phyloP scores from a whole-genome alignment of 345 rosid genomes.

The Reutealis trisperma region DNA sequence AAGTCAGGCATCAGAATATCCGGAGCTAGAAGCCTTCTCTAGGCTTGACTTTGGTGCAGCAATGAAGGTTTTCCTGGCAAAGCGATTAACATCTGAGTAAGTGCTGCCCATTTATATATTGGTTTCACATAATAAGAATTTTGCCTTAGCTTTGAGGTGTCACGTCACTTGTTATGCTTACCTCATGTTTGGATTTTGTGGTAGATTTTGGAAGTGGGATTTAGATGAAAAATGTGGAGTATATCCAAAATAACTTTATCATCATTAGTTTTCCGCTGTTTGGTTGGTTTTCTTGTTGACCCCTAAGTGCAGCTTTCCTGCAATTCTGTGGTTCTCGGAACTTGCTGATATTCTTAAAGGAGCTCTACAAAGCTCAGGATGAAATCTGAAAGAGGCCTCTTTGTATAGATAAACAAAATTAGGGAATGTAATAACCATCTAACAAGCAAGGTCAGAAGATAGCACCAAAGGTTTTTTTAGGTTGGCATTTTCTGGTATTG shows the following conservation, averaged over 20 bases:
- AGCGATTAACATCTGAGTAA: slow-evolving; percentile 85
- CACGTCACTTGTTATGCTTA: background rate
- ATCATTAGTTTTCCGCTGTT: too few species aligned
- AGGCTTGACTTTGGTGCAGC: slow-evolving; percentile 85
- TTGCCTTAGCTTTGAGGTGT: background rate
- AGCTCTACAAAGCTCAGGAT: too few species aligned
- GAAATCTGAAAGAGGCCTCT: too few species aligned
- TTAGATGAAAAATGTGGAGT: background rate
- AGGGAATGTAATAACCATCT: too few species aligned
- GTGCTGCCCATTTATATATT: slow-evolving; percentile 19
- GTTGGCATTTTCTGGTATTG: too few species aligned
- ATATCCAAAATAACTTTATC: background rate
- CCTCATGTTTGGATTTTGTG: background rate
- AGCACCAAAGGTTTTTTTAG: too few species aligned
- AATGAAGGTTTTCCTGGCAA: slow-evolving; percentile 89
- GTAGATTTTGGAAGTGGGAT: background rate
- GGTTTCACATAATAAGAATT: background rate
- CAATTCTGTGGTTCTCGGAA: too few species aligned
- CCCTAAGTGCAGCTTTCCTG: too few species aligned
- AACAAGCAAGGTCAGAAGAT: too few species aligned
- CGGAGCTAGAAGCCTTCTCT: slow-evolving; percentile 83
- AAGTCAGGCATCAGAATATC: slow-evolving; percentile 59
- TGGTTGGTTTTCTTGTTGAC: too few species aligned
- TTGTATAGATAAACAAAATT: too few species aligned
- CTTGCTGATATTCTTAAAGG: too few species aligned